A percentile compares a stretch with the other conserved stretches of the same genome.
phyloP scores from a whole-genome alignment of 1,139 yeast genomes.

The Protomyces arabidopsidicola region DNA sequence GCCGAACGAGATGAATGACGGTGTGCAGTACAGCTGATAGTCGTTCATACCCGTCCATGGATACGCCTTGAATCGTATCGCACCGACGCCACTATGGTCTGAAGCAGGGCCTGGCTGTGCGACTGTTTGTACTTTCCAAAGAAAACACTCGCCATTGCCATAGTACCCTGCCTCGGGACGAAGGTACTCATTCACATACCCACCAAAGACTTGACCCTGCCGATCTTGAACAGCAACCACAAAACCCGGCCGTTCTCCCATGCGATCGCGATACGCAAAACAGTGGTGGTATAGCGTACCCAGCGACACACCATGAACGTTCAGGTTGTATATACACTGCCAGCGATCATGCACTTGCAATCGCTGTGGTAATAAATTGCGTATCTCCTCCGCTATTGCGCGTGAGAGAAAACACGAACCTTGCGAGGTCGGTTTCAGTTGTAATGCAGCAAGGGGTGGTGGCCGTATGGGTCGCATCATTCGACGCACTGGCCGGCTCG shows the following conservation, averaged over 20 bases:
- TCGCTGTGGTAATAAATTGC: conserved; percentile 69
- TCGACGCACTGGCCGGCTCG: neutral
- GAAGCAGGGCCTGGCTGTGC: neutral
- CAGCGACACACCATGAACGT: conserved; percentile 86
- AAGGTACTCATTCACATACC: conserved; percentile 70
- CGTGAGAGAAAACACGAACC: conserved; percentile 50
- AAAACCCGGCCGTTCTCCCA: conserved; percentile 36
- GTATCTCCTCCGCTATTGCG: conserved; percentile 67
- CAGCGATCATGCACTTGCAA: conserved; percentile 46
- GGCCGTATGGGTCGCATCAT: conserved; percentile 22
- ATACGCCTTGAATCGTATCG: conserved; percentile 63
- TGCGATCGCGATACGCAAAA: conserved; percentile 38
- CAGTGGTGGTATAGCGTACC: conserved; percentile 59
- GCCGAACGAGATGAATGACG: conserved; percentile 74
- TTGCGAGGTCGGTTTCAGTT: conserved; percentile 48
- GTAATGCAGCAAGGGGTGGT: conserved; percentile 49
- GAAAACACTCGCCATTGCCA: conserved; percentile 86
- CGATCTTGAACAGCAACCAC: conserved; percentile 40
- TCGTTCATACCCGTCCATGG: conserved; percentile 88
- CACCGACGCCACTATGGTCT: conserved; percentile 42
- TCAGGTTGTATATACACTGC: conserved; percentile 73
- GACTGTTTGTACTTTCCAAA: neutral
- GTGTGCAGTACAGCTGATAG: conserved; percentile 76
- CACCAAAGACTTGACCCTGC: conserved; percentile 69
- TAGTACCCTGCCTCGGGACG: conserved; percentile 68